A percentile compares a stretch with the other conserved stretches of the same genome.
phyloP scores from a whole-genome alignment of 1,284 basidiomycete genomes.

The Inonotus obliquus region DNA sequence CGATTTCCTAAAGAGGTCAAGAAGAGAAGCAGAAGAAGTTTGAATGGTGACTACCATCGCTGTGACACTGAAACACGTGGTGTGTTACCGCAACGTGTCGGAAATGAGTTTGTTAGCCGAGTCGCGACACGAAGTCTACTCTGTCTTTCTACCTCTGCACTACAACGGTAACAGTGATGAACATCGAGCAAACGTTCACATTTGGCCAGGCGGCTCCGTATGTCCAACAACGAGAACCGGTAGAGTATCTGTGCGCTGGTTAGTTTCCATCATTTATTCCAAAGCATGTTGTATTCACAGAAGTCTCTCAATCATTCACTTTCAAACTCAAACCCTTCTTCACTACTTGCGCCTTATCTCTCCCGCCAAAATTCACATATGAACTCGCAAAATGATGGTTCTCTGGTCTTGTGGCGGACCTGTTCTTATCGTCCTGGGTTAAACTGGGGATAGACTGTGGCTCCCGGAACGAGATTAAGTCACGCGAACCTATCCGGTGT shows the following conservation, averaged over 20 bases:
- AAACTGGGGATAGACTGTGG: constrained; percentile 43
- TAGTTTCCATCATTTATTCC: constrained; percentile 20
- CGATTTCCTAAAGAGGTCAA: neutral
- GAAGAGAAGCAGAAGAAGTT: neutral
- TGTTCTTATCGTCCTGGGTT: neutral
- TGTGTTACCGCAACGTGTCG: neutral
- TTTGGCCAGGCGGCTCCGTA: neutral
- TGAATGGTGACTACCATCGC: neutral
- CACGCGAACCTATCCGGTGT: constrained; percentile 56
- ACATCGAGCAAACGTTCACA: neutral
- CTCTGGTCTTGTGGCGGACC: neutral
- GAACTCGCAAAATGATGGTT: neutral
- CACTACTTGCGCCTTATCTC: neutral
- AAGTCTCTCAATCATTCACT: neutral
- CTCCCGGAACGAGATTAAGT: constrained; percentile 49
- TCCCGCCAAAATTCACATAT: neutral
- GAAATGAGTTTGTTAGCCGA: neutral
- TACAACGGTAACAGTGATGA: constrained; percentile 8
- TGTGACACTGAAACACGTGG: neutral
- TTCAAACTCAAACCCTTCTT: neutral
- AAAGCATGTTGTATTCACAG: constrained; percentile 2
- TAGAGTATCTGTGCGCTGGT: constrained; percentile 55
- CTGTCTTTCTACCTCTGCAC: too few relatives aligned
- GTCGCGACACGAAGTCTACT: too few relatives aligned
- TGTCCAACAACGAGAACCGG: constrained; percentile 21